Base-by-base conservation (phyloP, 192 early-diverging fungal species). In the Chytriomyces confervae region DNA sequence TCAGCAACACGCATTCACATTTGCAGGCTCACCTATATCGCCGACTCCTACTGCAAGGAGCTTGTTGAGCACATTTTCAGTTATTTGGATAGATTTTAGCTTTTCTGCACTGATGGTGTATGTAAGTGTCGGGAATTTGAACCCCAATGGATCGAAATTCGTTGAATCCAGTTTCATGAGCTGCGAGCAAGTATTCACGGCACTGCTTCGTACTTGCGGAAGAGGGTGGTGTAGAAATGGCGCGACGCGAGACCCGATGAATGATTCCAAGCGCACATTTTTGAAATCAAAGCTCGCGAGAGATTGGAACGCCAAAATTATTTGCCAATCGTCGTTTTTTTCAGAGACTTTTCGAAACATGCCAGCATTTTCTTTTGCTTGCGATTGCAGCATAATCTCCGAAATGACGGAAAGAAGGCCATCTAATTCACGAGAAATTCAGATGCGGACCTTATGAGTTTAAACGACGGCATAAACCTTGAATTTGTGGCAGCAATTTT, bases 381-480 rank as follows among this genome's bases (percentile, higher is more conserved):
- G 84, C 80, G 82, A 86, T 69, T 91, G 94, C n/a, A 89, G 82
- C 77, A 91, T 87, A 36, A 87, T 85, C 43, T 88, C 85, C 50
- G 94, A 69, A 36, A 90, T 93, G 29, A 93, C 80, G 5, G 94
- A 94, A 8, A 95, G 79, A 72, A 91, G 87, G 47, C 94, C 91
- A 36, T 94, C 82, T 50, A 95, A 83, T 7, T 36, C 36, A 36
- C 36, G 36, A 0, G 36, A 36, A 36, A 3, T 36, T 36, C 36
- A 36, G 36, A 36, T 36, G 36, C 36, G 36, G 91, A 86, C 48
- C 91, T 91, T 89, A 74, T n/a, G n/a, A 20, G 71, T 95, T 80
- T 24, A 93, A 89, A 47, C 89, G 81, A 23, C 87, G 86, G 45
- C 20, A 18, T 57, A 20, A 81, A 91, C 90, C 91, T 87, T 94